Evolutionary conservation across 768 basidiomycete species (phyloP), one percentile per base, ranked within the genome.

Genomic region (Serpula lacrymans): DNA sequence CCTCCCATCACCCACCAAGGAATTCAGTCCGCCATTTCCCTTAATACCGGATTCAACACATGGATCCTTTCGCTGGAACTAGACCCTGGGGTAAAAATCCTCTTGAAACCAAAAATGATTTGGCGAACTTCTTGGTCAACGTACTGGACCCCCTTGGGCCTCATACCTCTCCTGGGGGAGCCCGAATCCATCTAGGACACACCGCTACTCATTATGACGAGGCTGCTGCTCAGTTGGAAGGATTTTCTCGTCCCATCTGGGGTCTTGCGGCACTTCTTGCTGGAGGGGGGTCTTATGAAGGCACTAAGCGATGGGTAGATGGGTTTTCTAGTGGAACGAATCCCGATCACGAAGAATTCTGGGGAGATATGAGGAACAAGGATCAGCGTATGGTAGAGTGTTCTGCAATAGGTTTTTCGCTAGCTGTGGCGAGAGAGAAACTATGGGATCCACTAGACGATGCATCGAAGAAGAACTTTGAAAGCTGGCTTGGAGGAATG

Each of bases 301-400:
- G 82, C 0, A 67, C 69, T 4, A 64, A 76, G 34, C 63, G 83
- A 31, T 88, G 84, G 84, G 60, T 80, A 4, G 58, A 69, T 37
- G 86, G 86, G 3, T 75, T 88, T 47, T 70, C 69, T 20, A 78
- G 70, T 48, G 85, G 85, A 1, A 84, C 82, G n/a, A 69, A 89
- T 55, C 82, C 82, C 1, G 58, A 67, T 4, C 70, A 72, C 38
- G 68, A 71, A 3, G 86, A 88, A 62, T 87, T 83, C 59, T 89
- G 85, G 85, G 85, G 84, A 3, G 62, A 74, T 43, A 85, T 85
- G 71, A 71, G 75, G 42, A 75, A 82, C 52, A 82, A 78, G 58
- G 85, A 87, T 59, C 84, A 88, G 59, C 64, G 85, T 28, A 89
- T 88, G 86, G 86, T 88, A 1, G 86, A 87, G 57, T 86, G 84